A percentile compares a stretch with the other conserved stretches of the same genome.
phyloP scores from a whole-genome alignment of 805 yeast genomes.

The Kluyveromyces lactis region DNA sequence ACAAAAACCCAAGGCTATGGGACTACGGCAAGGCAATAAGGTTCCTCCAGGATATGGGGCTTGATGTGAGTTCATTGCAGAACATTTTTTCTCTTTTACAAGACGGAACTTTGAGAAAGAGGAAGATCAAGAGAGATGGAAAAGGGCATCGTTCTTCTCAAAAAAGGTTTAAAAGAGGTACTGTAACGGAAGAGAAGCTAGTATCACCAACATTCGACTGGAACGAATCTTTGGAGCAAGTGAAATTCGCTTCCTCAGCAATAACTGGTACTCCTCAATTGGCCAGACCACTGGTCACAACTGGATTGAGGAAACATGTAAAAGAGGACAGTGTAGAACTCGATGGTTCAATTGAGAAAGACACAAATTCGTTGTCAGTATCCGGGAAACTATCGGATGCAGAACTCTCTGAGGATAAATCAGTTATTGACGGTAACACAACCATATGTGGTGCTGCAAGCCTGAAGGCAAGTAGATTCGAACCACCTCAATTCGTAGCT shows the following conservation, averaged over 20 bases:
- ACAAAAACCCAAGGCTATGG: constrained; percentile 4
- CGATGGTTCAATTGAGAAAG: not conserved
- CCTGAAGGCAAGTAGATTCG: not conserved
- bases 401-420: too few relatives aligned
- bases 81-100: not conserved
- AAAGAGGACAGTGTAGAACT: not conserved
- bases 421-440: not conserved
- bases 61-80: not conserved
- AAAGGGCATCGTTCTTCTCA: too few relatives aligned
- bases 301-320: not conserved
- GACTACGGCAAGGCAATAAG: constrained; percentile 3
- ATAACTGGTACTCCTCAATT: not conserved
- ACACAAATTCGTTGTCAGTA: not conserved
- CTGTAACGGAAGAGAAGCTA: too few relatives aligned
- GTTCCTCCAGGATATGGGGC: constrained; percentile 2
- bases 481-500: not conserved
- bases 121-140: not conserved
- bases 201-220: not conserved
- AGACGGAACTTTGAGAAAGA: not conserved
- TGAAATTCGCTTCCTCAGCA: not conserved
- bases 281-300: too few relatives aligned
- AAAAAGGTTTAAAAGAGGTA: too few relatives aligned
- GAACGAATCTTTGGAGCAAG: not conserved
- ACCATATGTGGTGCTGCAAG: not conserved
- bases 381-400: too few relatives aligned